Evolutionary conservation across 179 eudicot species (phyloP).

Genomic region (Silene coronaria): DNA sequence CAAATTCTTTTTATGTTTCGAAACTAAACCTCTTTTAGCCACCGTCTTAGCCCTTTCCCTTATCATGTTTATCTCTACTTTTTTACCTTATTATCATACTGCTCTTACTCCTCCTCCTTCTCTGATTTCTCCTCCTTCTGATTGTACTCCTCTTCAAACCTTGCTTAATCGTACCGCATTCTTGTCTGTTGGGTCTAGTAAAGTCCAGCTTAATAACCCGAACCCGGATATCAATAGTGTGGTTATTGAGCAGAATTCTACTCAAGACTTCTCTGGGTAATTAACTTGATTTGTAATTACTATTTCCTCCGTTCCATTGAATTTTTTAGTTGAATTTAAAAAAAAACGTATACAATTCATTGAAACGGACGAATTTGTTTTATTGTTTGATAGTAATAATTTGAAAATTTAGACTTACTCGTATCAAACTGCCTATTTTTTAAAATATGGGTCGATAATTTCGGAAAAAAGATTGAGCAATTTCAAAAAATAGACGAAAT

Average conservation of each 20-base stretch:
- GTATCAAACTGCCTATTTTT: too few species aligned
- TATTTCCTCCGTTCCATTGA: too few species aligned
- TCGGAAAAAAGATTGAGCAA: too few species aligned
- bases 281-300: not conserved
- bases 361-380: too few species aligned
- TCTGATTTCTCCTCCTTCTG: not conserved
- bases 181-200: not conserved
- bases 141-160: not conserved
- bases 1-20: slow-evolving; percentile 35
- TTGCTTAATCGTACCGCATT: not conserved
- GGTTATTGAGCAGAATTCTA: not conserved
- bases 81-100: slow-evolving; percentile 45
- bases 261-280: not conserved
- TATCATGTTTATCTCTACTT: slow-evolving; percentile 42
- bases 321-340: too few species aligned
- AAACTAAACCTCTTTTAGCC: slow-evolving; percentile 43
- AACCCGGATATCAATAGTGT: not conserved
- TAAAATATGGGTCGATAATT: too few species aligned
- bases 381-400: too few species aligned
- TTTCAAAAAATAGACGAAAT: too few species aligned
- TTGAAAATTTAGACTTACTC: too few species aligned
- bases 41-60: slow-evolving; percentile 44
- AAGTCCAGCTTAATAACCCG: not conserved
- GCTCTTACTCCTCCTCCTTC: slow-evolving; percentile 12
- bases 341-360: too few species aligned